Evolutionary conservation across 2,329 filamentous ascomycete genomes (phyloP).

Genomic region (Penicillium griseofulvum): DNA sequence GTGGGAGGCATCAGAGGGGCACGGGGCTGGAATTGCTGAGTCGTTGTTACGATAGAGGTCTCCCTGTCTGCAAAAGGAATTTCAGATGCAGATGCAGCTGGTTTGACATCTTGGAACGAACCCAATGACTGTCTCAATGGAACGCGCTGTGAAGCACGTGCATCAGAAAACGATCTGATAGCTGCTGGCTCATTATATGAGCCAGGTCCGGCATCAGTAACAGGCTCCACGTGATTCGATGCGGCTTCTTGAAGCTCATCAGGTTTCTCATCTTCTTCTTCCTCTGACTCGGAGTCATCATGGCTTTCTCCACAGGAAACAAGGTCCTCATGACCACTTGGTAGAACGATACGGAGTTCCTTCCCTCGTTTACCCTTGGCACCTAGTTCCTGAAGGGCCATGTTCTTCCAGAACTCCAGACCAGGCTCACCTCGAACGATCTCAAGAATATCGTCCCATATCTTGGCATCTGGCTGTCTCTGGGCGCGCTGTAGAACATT

Average conservation of each 20-base stretch:
- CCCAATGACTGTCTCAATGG: not conserved
- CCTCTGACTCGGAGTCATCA: not conserved
- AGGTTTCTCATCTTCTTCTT: not conserved
- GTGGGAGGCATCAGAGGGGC: not conserved
- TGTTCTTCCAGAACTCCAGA: constrained; percentile 12
- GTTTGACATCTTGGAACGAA: not conserved
- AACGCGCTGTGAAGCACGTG: not conserved
- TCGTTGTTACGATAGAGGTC: not conserved
- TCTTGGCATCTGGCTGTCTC: not conserved
- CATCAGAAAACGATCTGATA: not conserved
- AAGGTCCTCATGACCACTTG: not conserved
- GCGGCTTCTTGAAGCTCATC: not conserved
- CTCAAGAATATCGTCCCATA: constrained; percentile 5
- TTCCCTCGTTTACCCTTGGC: constrained; percentile 12
- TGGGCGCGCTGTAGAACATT: not conserved
- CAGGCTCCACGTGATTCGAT: not conserved
- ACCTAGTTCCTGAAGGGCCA: constrained; percentile 6
- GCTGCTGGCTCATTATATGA: not conserved
- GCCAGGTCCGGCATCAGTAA: not conserved
- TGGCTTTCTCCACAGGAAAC: not conserved
- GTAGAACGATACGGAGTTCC: constrained; percentile 1
- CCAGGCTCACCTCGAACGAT: constrained; percentile 4
- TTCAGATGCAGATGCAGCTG: not conserved
- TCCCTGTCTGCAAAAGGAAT: not conserved
- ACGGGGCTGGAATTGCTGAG: not conserved